Percentiles rank a stretch among this genome's conserved stretches.
Conservation (phyloP, 1,284 basidiomycete genomes). For the Agaricales sp. region DNA sequence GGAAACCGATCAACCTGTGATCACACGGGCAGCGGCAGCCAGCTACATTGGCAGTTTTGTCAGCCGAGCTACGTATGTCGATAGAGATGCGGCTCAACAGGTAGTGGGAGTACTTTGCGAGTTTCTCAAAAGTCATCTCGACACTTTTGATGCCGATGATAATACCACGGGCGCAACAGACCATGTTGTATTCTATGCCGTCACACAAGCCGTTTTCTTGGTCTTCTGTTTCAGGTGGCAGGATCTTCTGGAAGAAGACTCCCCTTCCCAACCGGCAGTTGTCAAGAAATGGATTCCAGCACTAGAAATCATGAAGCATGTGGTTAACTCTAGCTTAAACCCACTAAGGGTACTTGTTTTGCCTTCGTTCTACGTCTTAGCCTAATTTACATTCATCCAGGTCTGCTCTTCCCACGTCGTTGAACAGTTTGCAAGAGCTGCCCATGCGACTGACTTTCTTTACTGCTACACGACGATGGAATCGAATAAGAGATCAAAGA, state of each 20-base stretch:
- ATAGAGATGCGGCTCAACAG: slow-evolving; percentile 62
- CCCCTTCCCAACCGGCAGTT: slow-evolving; percentile 30
- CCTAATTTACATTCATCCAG: slow-evolving; percentile 25
- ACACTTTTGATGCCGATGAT: slow-evolving; percentile 51
- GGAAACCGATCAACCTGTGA: slow-evolving; percentile 44
- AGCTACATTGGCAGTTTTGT: slow-evolving; percentile 92
- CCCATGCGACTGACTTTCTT: slow-evolving; percentile 84
- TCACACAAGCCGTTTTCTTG: slow-evolving; percentile 88
- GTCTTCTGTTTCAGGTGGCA: slow-evolving; percentile 99
- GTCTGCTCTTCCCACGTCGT: slow-evolving; percentile 88
- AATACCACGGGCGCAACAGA: slow-evolving; percentile 10
- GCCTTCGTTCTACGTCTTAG: neutral
- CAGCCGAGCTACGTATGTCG: slow-evolving; percentile 83
- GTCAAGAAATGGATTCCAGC: slow-evolving; percentile 79
- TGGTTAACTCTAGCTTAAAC: slow-evolving; percentile 79
- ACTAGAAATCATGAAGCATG: slow-evolving; percentile 72
- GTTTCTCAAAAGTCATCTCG: slow-evolving; percentile 71
- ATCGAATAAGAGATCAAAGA: slow-evolving; percentile 63
- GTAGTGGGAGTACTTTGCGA: slow-evolving; percentile 81
- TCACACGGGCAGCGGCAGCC: slow-evolving; percentile 82
- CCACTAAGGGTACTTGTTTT: slow-evolving; percentile 65
- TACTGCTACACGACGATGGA: slow-evolving; percentile 96
- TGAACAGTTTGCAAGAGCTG: slow-evolving; percentile 88
- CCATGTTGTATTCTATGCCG: slow-evolving; percentile 80
- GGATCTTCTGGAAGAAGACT: slow-evolving; percentile 62